Conservation (phyloP, 2,329 filamentous ascomycete species). For the Fusarium tanahbumbuense region DNA sequence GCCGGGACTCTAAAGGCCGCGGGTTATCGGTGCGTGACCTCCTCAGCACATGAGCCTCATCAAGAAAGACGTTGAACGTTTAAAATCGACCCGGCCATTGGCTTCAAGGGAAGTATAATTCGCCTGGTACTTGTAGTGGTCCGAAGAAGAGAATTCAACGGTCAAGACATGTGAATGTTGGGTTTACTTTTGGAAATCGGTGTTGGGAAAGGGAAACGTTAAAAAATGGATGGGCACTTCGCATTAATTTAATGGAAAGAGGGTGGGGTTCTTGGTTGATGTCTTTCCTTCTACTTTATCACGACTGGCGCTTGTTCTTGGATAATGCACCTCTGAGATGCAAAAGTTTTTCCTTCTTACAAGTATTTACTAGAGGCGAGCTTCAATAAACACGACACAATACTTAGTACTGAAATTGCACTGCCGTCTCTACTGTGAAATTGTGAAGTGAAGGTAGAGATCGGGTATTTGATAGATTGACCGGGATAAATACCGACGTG, state of each 20-base stretch:
- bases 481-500: not conserved
- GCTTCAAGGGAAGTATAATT: not conserved
- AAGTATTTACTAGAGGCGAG: not conserved
- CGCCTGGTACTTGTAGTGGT: not conserved
- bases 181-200: constrained; percentile 1
- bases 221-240: constrained; percentile 8
- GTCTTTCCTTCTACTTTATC: not conserved
- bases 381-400: not conserved
- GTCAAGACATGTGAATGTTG: not conserved
- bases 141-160: not conserved
- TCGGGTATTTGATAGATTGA: not conserved
- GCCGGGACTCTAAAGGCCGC: constrained; percentile 64
- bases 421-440: not conserved
- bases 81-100: not conserved
- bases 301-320: not conserved
- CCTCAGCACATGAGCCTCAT: constrained; percentile 59
- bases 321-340: not conserved
- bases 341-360: not conserved
- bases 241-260: constrained; percentile 29
- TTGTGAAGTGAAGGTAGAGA: not conserved
- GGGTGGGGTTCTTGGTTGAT: constrained; percentile 20
- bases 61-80: not conserved
- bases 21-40: constrained; percentile 67
- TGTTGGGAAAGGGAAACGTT: constrained; percentile 5
- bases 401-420: not conserved